phyloP scores from a whole-genome alignment of 352 stramenopile species.

The Globisporangium echinulatum region DNA sequence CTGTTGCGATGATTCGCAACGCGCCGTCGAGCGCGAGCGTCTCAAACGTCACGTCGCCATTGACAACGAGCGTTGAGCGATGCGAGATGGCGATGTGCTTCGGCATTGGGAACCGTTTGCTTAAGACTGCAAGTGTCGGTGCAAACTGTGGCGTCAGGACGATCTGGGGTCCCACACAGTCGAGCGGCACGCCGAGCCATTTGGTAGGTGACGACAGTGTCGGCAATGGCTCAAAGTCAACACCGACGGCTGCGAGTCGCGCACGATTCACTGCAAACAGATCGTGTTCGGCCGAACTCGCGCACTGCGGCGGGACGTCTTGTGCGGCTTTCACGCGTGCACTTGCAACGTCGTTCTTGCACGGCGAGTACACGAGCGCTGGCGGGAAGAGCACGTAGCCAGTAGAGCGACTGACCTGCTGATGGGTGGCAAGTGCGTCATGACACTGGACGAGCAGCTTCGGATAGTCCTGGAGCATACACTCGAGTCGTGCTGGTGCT shows the following conservation, averaged over 20 bases:
- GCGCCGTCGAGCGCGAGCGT: conserved; percentile 41
- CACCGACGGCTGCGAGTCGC: conserved; percentile 28
- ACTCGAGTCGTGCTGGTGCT: conserved; percentile 58
- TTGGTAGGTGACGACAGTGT: conserved; percentile 9
- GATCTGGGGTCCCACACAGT: conserved; percentile 35
- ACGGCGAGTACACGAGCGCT: conserved; percentile 61
- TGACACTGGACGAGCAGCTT: conserved; percentile 35
- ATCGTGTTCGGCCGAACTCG: conserved; percentile 59
- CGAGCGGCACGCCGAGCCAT: conserved; percentile 50
- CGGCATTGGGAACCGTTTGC: conserved; percentile 24
- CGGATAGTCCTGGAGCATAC: conserved; percentile 79
- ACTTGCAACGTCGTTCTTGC: conserved; percentile 61
- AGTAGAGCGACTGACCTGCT: conserved; percentile 3
- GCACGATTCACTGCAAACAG: conserved; percentile 40
- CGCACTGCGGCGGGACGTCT: conserved; percentile 58
- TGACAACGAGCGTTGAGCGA: conserved; percentile 50
- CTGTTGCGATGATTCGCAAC: conserved; percentile 33
- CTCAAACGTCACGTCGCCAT: conserved; percentile 41
- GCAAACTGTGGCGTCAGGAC: conserved; percentile 37
- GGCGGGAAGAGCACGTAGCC: conserved; percentile 53
- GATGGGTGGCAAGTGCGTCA: too few species aligned
- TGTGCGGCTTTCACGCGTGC: conserved; percentile 40
- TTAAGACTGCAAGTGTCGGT: conserved; percentile 22
- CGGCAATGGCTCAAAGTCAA: conserved; percentile 3
- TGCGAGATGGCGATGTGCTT: conserved; percentile 25